Percentiles rank a stretch among this genome's conserved stretches.
phyloP scores from a whole-genome alignment of 768 basidiomycete species.

The Phlegmacium glaucopus region DNA sequence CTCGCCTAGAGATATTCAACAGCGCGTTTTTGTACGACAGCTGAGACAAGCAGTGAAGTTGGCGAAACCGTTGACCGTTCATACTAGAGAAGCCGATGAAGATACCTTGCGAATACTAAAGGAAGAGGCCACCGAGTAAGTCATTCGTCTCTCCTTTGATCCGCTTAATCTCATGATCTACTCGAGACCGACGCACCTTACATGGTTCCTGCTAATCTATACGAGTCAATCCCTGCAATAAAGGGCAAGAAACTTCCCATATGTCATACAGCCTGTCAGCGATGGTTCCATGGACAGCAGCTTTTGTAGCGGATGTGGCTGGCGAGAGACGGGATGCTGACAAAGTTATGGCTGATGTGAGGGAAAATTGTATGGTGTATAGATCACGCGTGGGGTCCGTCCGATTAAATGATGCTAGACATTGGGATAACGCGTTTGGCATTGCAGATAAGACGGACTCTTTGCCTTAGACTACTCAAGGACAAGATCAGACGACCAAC shows the following conservation, averaged over 20 bases:
- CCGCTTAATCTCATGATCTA: conserved; percentile 21
- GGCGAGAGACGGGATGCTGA: conserved; percentile 44
- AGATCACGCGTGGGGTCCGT: too few relatives aligned
- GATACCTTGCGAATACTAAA: conserved; percentile 80
- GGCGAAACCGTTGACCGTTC: conserved; percentile 78
- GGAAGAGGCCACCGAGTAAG: conserved; percentile 61
- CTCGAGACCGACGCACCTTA: conserved; percentile 88
- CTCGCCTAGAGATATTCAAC: conserved; percentile 69
- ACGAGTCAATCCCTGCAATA: conserved; percentile 46
- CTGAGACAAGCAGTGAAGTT: conserved; percentile 63
- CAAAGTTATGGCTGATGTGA: conserved; percentile 55
- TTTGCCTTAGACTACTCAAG: too few relatives aligned
- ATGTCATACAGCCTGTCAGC: conserved; percentile 72
- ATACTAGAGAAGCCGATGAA: conserved; percentile 82
- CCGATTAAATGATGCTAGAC: too few relatives aligned
- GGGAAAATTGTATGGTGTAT: conserved; percentile 69
- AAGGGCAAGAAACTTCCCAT: conserved; percentile 65
- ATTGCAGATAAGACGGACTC: too few relatives aligned
- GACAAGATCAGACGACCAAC: not conserved
- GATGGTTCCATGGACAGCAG: conserved; percentile 86
- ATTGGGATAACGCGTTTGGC: too few relatives aligned
- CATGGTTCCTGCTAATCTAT: conserved; percentile 80
- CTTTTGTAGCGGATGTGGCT: conserved; percentile 56
- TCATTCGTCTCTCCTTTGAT: not conserved
- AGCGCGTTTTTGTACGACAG: conserved; percentile 62